Conservation (phyloP, 164 flowering plant genomes). For the Nelumbo lutea region DNA sequence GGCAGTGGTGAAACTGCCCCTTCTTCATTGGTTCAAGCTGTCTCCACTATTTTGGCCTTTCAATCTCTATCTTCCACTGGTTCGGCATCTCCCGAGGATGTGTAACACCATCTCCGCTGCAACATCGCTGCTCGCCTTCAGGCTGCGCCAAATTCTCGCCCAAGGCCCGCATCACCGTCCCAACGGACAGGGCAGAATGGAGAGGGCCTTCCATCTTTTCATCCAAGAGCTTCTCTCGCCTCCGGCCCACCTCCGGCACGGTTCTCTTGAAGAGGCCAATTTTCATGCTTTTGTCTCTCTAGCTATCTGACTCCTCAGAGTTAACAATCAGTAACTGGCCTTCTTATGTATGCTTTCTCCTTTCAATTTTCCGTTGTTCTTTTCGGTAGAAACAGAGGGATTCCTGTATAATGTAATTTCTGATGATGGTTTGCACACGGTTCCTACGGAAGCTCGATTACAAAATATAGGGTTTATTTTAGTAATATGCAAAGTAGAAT, state of each 20-base stretch:
- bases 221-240: not conserved
- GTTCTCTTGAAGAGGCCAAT: not conserved
- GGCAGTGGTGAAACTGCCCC: not conserved
- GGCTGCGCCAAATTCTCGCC: conserved; percentile 8
- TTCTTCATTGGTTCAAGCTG: conserved; percentile 5
- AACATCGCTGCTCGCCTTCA: conserved; percentile 6
- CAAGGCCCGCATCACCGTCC: no score
- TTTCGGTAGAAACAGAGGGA: no score
- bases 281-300: not conserved
- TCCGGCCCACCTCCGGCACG: not conserved
- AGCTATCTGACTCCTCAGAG: no score
- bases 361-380: no score
- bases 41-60: conserved; percentile 15
- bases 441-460: no score
- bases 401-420: no score
- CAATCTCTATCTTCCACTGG: conserved; percentile 14
- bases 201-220: conserved; percentile 13
- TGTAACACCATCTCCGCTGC: conserved; percentile 4
- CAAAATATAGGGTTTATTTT: no score
- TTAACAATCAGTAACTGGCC: no score
- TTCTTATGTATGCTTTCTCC: no score
- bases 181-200: conserved; percentile 6
- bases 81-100: conserved; percentile 4
- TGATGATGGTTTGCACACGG: no score
- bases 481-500: no score